Conservation (phyloP, 768 basidiomycete genomes). For the Lentinula edodes region DNA sequence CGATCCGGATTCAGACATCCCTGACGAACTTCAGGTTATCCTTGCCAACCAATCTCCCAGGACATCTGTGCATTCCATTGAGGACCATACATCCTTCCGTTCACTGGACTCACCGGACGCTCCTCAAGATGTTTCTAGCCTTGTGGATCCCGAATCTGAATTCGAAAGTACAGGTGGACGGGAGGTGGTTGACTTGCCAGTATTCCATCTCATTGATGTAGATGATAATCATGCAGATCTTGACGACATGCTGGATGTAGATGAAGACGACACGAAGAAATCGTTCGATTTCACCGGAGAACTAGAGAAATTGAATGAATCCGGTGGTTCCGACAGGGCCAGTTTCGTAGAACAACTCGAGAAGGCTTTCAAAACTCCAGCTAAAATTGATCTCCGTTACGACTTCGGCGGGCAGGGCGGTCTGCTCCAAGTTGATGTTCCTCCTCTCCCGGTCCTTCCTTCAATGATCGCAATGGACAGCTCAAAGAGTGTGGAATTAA, state of each 20-base stretch:
- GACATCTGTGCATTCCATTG: constrained; percentile 24
- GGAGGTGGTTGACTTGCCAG: constrained; percentile 22
- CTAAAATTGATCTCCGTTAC: constrained; percentile 55
- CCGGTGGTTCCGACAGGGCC: constrained; percentile 57
- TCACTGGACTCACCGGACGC: constrained; percentile 15
- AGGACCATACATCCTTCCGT: constrained; percentile 34
- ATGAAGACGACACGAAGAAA: constrained; percentile 66
- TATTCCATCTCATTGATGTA: constrained; percentile 40
- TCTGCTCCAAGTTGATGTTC: constrained; percentile 33
- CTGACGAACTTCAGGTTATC: constrained; percentile 67
- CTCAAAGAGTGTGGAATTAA: neutral
- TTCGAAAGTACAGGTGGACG: constrained; percentile 2
- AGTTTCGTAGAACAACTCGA: constrained; percentile 85
- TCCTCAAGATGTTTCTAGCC: neutral
- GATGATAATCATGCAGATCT: constrained; percentile 32
- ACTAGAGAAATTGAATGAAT: constrained; percentile 61
- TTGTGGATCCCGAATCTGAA: neutral
- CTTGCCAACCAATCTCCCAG: constrained; percentile 33
- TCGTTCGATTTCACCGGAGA: constrained; percentile 86
- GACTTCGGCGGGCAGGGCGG: constrained; percentile 28
- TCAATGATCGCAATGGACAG: constrained; percentile 20
- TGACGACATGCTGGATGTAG: constrained; percentile 33
- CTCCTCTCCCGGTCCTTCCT: constrained; percentile 51
- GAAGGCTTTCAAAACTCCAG: constrained; percentile 73
- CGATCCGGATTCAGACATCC: constrained; percentile 77